Evolutionary conservation across 2,329 filamentous ascomycete genomes (phyloP).

Genomic region (Ploettnerulaceae sp.): DNA sequence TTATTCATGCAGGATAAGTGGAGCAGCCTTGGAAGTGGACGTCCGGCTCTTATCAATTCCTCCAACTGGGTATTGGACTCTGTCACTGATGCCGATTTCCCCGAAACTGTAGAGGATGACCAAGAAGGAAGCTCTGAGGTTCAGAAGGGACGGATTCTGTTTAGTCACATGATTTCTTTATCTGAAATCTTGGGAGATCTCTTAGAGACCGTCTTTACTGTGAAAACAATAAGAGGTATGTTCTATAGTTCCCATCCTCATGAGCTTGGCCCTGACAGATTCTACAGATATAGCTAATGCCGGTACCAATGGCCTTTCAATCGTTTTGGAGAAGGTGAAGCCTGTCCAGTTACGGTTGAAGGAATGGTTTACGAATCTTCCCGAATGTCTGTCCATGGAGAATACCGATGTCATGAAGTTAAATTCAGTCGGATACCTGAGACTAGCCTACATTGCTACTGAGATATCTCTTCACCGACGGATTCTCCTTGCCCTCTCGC

Average conservation of each 20-base stretch:
- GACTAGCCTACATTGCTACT: slow-evolving; percentile 47
- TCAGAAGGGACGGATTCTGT: slow-evolving; percentile 43
- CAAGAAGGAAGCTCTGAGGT: slow-evolving; percentile 39
- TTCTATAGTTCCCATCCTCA: too few relatives aligned
- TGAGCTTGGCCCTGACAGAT: too few relatives aligned
- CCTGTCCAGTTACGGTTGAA: slow-evolving; percentile 45
- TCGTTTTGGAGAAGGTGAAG: slow-evolving; percentile 43
- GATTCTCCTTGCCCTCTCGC: slow-evolving; percentile 42
- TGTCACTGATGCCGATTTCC: slow-evolving; percentile 43
- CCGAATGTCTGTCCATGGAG: slow-evolving; percentile 43
- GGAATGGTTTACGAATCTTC: slow-evolving; percentile 44
- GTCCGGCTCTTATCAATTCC: slow-evolving; percentile 49
- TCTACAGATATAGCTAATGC: slow-evolving; percentile 24
- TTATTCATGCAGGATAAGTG: slow-evolving; percentile 63
- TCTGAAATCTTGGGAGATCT: slow-evolving; percentile 49
- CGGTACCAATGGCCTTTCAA: slow-evolving; percentile 19
- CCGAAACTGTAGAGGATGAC: slow-evolving; percentile 31
- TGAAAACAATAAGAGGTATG: slow-evolving; percentile 23
- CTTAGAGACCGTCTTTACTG: slow-evolving; percentile 45
- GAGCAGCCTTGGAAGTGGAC: slow-evolving; percentile 52
- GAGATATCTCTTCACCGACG: slow-evolving; percentile 48
- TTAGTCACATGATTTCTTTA: slow-evolving; percentile 47
- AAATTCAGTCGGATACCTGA: slow-evolving; percentile 42
- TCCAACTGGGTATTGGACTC: slow-evolving; percentile 51
- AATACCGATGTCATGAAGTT: slow-evolving; percentile 39